Percentiles rank a stretch among this genome's conserved stretches.
Conservation (phyloP, 768 basidiomycete genomes). For the Scleroderma citrinum region DNA sequence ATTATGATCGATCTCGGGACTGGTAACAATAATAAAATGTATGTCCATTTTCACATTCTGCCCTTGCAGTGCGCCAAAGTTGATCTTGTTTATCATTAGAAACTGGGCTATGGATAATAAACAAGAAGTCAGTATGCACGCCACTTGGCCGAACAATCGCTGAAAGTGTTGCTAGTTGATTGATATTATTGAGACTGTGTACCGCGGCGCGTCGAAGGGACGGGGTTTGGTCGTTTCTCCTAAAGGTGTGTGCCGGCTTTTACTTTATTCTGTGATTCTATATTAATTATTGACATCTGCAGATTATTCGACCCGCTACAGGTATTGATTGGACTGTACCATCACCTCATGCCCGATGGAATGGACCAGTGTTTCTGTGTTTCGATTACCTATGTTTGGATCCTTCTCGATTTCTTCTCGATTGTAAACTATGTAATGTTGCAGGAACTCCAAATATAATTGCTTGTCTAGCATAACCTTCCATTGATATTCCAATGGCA, state of each 20-base stretch:
- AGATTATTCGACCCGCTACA: conserved; percentile 83
- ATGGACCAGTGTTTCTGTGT: too few relatives aligned
- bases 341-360: too few relatives aligned
- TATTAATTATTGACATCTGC: not conserved
- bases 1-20: conserved; percentile 99
- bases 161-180: conserved; percentile 58
- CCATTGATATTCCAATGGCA: too few relatives aligned
- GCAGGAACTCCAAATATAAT: too few relatives aligned
- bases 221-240: conserved; percentile 97
- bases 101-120: conserved; percentile 99
- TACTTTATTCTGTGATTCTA: not conserved
- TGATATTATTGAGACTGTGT: conserved; percentile 97
- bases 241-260: conserved; percentile 53
- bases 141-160: not conserved
- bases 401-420: too few relatives aligned
- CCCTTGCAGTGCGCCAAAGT: not conserved
- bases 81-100: conserved; percentile 35
- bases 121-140: conserved; percentile 70
- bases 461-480: too few relatives aligned
- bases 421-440: too few relatives aligned
- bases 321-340: conserved; percentile 41
- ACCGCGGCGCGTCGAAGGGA: conserved; percentile 95
- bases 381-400: too few relatives aligned
- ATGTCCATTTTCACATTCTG: conserved; percentile 24
- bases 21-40: conserved; percentile 99